These are phyloP conservation scores for Penicillium concentricum DNA, from an alignment of 2,329 filamentous ascomycete genomes.

Conservation along the genomic window DNA sequence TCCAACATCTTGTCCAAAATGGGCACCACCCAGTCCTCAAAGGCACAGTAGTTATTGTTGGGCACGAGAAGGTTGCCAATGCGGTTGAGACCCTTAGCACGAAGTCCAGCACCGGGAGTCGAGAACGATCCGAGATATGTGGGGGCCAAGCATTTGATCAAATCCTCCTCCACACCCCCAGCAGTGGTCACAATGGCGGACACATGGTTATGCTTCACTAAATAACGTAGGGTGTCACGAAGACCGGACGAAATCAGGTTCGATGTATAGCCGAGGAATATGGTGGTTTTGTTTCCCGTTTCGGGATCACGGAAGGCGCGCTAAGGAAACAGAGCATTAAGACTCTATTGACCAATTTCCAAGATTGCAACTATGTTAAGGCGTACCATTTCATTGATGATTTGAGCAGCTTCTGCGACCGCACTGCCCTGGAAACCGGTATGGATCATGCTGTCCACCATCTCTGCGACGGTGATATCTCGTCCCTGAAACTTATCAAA, in stretches of 20 bases:
- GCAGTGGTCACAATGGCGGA: slow-evolving; percentile 93
- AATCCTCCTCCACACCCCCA: slow-evolving; percentile 92
- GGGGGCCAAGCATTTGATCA: slow-evolving; percentile 95
- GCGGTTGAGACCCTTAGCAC: slow-evolving; percentile 83
- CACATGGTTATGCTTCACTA: slow-evolving; percentile 89
- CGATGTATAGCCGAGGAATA: slow-evolving; percentile 96
- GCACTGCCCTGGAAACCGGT: slow-evolving; percentile 85
- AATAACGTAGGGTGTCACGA: slow-evolving; percentile 84
- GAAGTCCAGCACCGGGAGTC: slow-evolving; percentile 71
- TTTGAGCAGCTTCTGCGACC: slow-evolving; percentile 80
- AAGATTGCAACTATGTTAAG: not conserved
- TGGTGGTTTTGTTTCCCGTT: slow-evolving; percentile 76
- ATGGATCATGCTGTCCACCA: slow-evolving; percentile 75
- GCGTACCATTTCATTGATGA: slow-evolving; percentile 93
- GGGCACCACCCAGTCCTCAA: slow-evolving; percentile 96
- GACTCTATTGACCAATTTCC: not conserved
- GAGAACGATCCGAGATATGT: slow-evolving; percentile 91
- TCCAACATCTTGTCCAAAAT: slow-evolving; percentile 92
- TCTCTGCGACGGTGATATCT: slow-evolving; percentile 79
- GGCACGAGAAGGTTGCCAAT: slow-evolving; percentile 96
- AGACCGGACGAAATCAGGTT: slow-evolving; percentile 97
- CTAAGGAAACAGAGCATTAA: slow-evolving; percentile 44
- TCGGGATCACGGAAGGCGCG: slow-evolving; percentile 78
- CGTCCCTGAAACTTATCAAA: slow-evolving; percentile 74
- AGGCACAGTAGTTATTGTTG: slow-evolving; percentile 95